These are phyloP conservation scores for Croton setiger DNA, from an alignment of 441 rosid species.

Conservation along the genomic window DNA sequence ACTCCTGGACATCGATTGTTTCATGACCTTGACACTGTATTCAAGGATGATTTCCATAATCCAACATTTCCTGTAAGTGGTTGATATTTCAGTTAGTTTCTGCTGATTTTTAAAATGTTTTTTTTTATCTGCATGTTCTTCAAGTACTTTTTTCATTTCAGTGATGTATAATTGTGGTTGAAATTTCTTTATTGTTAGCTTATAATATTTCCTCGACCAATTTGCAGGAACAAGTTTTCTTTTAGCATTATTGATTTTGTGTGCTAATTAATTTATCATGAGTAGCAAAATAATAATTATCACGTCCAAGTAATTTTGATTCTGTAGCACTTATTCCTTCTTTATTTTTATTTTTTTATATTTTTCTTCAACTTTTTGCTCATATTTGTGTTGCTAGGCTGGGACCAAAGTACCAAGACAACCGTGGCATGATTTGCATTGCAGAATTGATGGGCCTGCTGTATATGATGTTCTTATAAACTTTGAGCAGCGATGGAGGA, in stretches of 20 bases:
- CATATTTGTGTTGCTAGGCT: slow-evolving; percentile 31
- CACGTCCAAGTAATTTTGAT: background rate
- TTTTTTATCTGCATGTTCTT: background rate
- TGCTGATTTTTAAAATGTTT: background rate
- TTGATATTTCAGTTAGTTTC: slow-evolving; percentile 4
- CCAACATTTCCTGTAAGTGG: slow-evolving; percentile 79
- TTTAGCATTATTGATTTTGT: background rate
- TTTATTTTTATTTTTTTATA: background rate
- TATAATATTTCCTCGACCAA: background rate
- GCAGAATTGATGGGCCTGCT: slow-evolving; percentile 89
- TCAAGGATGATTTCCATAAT: slow-evolving; percentile 81
- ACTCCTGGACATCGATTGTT: slow-evolving; percentile 85
- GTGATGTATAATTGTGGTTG: background rate
- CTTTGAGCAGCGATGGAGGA: slow-evolving; percentile 97
- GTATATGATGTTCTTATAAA: slow-evolving; percentile 91
- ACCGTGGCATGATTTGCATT: slow-evolving; percentile 96
- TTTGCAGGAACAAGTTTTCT: background rate
- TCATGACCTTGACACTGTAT: slow-evolving; percentile 60
- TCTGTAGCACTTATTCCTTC: background rate
- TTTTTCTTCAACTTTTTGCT: background rate
- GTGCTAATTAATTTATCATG: background rate
- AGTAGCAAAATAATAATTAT: background rate
- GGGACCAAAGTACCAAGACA: slow-evolving; percentile 80
- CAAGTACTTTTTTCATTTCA: background rate
- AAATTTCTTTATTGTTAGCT: background rate